A percentile compares a stretch with the other conserved stretches of the same genome.
phyloP scores from a whole-genome alignment of 345 rosid species.

The Gossypium australe region DNA sequence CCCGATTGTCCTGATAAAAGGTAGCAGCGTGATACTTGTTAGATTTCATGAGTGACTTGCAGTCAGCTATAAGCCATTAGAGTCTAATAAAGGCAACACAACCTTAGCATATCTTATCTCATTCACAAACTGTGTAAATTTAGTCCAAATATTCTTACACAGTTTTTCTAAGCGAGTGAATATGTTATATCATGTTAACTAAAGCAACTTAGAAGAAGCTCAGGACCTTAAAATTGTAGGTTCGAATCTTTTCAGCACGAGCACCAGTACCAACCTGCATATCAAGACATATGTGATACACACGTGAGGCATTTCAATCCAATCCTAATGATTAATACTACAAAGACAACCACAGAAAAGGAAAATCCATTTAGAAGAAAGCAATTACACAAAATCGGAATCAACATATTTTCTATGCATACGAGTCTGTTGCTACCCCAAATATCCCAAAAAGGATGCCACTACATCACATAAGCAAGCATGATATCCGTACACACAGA shows the following conservation, averaged over 20 bases:
- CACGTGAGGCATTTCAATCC: slow-evolving; percentile 10
- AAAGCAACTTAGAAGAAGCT: background rate
- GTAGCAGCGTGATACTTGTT: background rate
- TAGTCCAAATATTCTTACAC: background rate
- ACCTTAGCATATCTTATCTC: background rate
- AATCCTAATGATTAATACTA: background rate
- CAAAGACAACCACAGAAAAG: background rate
- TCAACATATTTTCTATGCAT: background rate
- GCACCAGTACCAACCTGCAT: slow-evolving; percentile 91
- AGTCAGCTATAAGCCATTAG: background rate
- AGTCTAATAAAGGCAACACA: background rate
- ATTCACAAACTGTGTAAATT: background rate
- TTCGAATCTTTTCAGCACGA: slow-evolving; percentile 93
- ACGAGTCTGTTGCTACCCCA: background rate
- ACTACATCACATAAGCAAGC: background rate
- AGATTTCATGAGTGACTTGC: slow-evolving; percentile 9
- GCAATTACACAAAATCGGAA: background rate
- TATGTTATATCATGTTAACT: background rate
- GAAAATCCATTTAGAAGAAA: background rate
- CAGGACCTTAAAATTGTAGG: slow-evolving; percentile 81
- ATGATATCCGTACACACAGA: background rate
- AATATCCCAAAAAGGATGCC: background rate
- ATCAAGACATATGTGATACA: background rate
- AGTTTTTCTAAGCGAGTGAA: background rate
- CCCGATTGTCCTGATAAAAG: slow-evolving; percentile 70